A percentile compares a stretch with the other conserved stretches of the same genome.
phyloP scores from a whole-genome alignment of 306 rosid species.

The Dalbergia cochinchinensis region DNA sequence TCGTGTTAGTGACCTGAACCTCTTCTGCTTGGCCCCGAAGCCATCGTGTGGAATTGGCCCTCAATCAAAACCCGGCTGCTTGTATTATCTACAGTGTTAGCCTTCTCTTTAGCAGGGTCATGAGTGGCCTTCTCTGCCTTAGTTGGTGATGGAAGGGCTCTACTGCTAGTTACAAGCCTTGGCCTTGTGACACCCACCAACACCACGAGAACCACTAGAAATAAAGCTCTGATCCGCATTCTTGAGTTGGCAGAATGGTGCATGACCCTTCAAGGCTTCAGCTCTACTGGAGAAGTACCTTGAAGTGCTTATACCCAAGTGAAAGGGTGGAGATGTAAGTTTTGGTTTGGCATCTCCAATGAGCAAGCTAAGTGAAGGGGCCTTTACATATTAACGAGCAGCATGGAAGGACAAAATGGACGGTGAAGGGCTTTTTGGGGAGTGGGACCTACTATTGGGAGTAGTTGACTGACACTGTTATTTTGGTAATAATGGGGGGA shows the following conservation, averaged over 20 bases:
- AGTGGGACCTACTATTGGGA: slow-evolving; percentile 61
- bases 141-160: slow-evolving; percentile 53
- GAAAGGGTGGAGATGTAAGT: slow-evolving; percentile 58
- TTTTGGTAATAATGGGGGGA: slow-evolving; percentile 37
- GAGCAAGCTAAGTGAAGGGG: slow-evolving; percentile 39
- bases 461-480: slow-evolving; percentile 61
- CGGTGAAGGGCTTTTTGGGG: slow-evolving; percentile 60
- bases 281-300: slow-evolving; percentile 37
- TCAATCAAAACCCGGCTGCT: slow-evolving; percentile 45
- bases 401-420: slow-evolving; percentile 61
- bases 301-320: slow-evolving; percentile 42
- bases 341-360: slow-evolving; percentile 64
- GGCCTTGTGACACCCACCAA: slow-evolving; percentile 48
- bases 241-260: slow-evolving; percentile 24
- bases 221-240: slow-evolving; percentile 53
- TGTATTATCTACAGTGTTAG: not conserved
- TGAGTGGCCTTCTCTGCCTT: not conserved
- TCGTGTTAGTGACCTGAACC: slow-evolving; percentile 81
- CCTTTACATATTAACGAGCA: slow-evolving; percentile 45
- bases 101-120: slow-evolving; percentile 29
- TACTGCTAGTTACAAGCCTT: slow-evolving; percentile 44
- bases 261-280: slow-evolving; percentile 31
- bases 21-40: slow-evolving; percentile 89
- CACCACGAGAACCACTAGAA: slow-evolving; percentile 47
- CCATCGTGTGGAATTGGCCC: slow-evolving; percentile 54